Evolutionary conservation across 164 flowering plant genomes (phyloP).

Genomic region (Sextonia rubra): DNA sequence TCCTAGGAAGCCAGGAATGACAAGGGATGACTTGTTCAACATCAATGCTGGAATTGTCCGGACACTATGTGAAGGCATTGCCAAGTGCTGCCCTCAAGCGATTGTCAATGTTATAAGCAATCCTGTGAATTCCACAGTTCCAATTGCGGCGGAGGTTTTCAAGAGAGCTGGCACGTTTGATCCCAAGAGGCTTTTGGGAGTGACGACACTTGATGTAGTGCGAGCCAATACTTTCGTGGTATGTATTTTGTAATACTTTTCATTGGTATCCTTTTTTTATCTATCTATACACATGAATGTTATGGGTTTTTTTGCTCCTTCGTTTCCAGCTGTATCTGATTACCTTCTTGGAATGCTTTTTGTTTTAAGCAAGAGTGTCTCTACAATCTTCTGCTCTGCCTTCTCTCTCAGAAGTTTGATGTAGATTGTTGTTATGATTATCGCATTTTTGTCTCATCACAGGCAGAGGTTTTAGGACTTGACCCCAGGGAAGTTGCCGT

Average conservation of each 20-base stretch:
- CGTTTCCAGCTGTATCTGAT: neutral
- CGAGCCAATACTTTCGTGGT: slow-evolving; percentile 51
- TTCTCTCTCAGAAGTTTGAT: too few species aligned
- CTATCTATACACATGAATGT: too few species aligned
- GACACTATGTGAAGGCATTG: slow-evolving; percentile 20
- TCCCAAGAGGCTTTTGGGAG: slow-evolving; percentile 47
- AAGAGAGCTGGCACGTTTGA: slow-evolving; percentile 50
- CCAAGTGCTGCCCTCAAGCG: slow-evolving; percentile 23
- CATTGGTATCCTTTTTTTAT: too few species aligned
- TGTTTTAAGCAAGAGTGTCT: too few species aligned
- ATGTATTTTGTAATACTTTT: neutral
- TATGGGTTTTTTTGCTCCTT: too few species aligned
- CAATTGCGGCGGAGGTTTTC: slow-evolving; percentile 54
- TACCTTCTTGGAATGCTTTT: too few species aligned
- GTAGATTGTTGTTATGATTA: neutral
- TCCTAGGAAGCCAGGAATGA: slow-evolving; percentile 98
- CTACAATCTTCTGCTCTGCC: too few species aligned
- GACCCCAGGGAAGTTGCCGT: slow-evolving; percentile 35
- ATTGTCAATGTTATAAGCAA: slow-evolving; percentile 47
- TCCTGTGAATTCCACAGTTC: slow-evolving; percentile 57
- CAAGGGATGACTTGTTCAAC: slow-evolving; percentile 62
- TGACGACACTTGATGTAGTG: slow-evolving; percentile 70
- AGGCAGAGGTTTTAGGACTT: slow-evolving; percentile 64
- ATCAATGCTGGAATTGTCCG: slow-evolving; percentile 31
- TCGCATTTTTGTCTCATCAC: slow-evolving; percentile 4